Evolutionary conservation across 1,139 yeast species (phyloP), one percentile per base, ranked within the genome.

Genomic region (Pichia inconspicua): DNA sequence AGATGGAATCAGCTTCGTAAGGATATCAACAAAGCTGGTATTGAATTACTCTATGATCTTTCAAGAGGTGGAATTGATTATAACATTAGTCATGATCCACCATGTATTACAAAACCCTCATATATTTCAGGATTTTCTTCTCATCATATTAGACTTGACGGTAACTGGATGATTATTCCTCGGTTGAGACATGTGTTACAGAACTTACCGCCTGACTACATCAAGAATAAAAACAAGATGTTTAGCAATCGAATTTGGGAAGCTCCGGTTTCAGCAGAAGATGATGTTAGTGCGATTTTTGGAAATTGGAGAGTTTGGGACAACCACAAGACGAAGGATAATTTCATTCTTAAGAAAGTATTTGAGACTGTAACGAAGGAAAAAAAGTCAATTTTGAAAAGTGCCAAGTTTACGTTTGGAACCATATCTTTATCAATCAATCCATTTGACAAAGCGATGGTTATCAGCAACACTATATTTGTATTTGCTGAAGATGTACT

Each of bases 301-400:
- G 71, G 82, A 0, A 71, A 74, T n/a, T 90, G 97, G 97, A 77
- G 97, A 70, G 78, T 81, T 49, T 92, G 97, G 97, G 97, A 90
- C 57, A 79, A 78, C 51, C 66, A 74, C 8, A 77, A 78, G 57
- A 73, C 80, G 28, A 78, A 78, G 41, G 69, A 80, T 43, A 74
- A 82, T 46, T 74, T 70, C 45, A 72, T 82, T 49, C 77, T 82
- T 56, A 67, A 67, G 25, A 63, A 65, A 40, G 70, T 76, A 1
- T 79, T 78, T 52, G 57, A 50, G 7, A 28, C 42, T 1, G 47
- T 46, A 8, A 40, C 31, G 10, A 43, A 40, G 4, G n/a, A 35
- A 10, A 30, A 41, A 14, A 17, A 11, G 0, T 30, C 43, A 1
- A 31, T 48, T 5, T 38, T 50, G 4, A 36, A 49, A 5, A 44